Conservation (phyloP, 345 rosid genomes). For the Hibiscus syriacus region DNA sequence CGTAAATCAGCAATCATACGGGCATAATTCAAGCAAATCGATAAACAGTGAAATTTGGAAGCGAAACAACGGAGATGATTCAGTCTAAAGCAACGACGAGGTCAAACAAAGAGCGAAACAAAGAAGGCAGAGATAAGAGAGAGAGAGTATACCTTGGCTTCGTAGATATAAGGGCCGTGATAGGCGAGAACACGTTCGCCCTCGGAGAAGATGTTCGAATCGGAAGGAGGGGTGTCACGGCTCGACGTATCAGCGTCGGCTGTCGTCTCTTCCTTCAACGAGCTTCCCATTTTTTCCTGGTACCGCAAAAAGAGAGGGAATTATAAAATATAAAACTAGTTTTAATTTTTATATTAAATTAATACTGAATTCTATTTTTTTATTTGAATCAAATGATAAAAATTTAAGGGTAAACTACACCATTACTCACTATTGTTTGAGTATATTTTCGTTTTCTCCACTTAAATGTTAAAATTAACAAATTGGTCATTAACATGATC, state of each 20-base stretch:
- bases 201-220: slow-evolving; percentile 55
- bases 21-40: not conserved
- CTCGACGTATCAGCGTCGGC: slow-evolving; percentile 71
- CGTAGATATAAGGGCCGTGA: slow-evolving; percentile 94
- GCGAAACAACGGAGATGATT: not conserved
- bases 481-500: no score
- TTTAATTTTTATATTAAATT: no score
- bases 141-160: slow-evolving; percentile 65
- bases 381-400: no score
- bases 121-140: not conserved
- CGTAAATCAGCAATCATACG: not conserved
- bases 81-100: not conserved
- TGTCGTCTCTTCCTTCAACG: slow-evolving; percentile 67
- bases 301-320: slow-evolving; percentile 1
- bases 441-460: no score
- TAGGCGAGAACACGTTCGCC: slow-evolving; percentile 96
- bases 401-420: no score
- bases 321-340: no score
- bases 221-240: slow-evolving; percentile 64
- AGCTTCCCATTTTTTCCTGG: slow-evolving; percentile 52
- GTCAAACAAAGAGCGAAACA: no score
- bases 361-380: no score
- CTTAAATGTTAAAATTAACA: no score
- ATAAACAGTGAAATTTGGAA: not conserved
- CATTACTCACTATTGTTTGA: no score